These are phyloP conservation scores for Pythium scleroteichum DNA, from an alignment of 352 stramenopile species.

Conservation along the genomic window DNA sequence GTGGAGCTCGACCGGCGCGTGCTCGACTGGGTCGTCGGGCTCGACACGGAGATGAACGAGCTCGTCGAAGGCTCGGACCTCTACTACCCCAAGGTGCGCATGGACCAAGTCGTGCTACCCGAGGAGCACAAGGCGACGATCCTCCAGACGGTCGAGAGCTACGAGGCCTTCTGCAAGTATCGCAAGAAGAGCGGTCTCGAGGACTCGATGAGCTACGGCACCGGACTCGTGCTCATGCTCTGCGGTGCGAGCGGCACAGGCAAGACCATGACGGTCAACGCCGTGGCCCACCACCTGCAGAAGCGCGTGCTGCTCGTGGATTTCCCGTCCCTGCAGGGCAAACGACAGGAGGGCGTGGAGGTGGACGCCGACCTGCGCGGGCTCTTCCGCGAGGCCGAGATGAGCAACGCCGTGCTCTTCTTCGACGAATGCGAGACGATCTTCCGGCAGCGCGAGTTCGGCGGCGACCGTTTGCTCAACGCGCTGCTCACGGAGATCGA, in stretches of 20 bases:
- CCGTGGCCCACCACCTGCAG: constrained; percentile 79
- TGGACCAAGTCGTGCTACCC: constrained; percentile 85
- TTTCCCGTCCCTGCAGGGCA: constrained; percentile 84
- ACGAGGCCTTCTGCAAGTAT: constrained; percentile 78
- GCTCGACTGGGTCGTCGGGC: constrained; percentile 84
- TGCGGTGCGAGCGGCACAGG: constrained; percentile 85
- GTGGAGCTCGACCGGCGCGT: constrained; percentile 85
- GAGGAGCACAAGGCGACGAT: constrained; percentile 84
- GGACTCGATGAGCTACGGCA: constrained; percentile 77
- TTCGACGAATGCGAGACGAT: constrained; percentile 91
- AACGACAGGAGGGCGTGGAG: constrained; percentile 73
- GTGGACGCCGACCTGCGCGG: constrained; percentile 79
- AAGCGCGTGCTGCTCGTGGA: constrained; percentile 90
- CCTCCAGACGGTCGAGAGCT: constrained; percentile 79
- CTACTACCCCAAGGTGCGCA: constrained; percentile 80
- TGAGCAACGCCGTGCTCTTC: constrained; percentile 90
- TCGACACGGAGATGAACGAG: constrained; percentile 90
- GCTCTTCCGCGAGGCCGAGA: constrained; percentile 86
- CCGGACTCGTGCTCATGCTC: constrained; percentile 76
- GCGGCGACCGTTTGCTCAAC: constrained; percentile 77
- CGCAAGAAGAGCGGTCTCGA: constrained; percentile 80
- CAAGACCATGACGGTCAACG: constrained; percentile 92
- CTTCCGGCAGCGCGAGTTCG: constrained; percentile 82
- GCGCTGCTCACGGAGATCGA: constrained; percentile 89
- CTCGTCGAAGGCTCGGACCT: constrained; percentile 87